Conservation (phyloP, 257 asterid species). For the Przewalskia tangutica region DNA sequence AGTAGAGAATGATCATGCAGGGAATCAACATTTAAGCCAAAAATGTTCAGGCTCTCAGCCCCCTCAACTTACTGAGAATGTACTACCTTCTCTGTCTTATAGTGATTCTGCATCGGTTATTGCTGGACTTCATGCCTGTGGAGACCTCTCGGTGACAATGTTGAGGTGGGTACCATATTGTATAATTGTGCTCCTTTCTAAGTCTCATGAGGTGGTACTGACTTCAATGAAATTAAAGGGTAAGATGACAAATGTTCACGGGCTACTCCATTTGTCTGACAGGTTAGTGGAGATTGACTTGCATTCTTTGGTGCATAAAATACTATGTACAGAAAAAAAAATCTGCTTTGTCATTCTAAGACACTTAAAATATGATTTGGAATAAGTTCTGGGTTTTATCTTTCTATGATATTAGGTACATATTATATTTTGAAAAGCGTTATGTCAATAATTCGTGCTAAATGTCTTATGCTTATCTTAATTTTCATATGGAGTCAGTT, state of each 20-base stretch:
- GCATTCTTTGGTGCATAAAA: neutral
- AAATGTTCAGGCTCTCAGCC: conserved; percentile 13
- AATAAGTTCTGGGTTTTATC: neutral
- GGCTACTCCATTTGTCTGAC: neutral
- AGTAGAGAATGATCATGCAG: conserved; percentile 21
- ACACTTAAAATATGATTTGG: neutral
- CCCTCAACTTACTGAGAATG: conserved; percentile 17
- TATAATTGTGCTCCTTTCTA: conserved; percentile 1
- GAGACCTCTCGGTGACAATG: conserved; percentile 94
- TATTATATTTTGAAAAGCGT: neutral
- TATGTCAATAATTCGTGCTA: neutral
- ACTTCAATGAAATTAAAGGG: neutral
- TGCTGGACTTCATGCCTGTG: conserved; percentile 98
- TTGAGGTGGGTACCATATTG: conserved; percentile 47
- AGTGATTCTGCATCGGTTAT: conserved; percentile 47
- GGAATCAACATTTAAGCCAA: conserved; percentile 11
- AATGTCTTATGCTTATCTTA: neutral
- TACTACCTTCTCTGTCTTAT: conserved; percentile 11
- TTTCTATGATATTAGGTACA: neutral
- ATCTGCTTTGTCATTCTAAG: neutral
- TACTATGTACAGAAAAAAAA: neutral
- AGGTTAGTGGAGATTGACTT: neutral
- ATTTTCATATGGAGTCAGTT: neutral
- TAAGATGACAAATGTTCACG: neutral
- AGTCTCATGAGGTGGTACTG: neutral